Percentiles rank a stretch among this genome's conserved stretches.
phyloP scores from a whole-genome alignment of 2,329 filamentous ascomycete genomes.

The Botrytis deweyae region DNA sequence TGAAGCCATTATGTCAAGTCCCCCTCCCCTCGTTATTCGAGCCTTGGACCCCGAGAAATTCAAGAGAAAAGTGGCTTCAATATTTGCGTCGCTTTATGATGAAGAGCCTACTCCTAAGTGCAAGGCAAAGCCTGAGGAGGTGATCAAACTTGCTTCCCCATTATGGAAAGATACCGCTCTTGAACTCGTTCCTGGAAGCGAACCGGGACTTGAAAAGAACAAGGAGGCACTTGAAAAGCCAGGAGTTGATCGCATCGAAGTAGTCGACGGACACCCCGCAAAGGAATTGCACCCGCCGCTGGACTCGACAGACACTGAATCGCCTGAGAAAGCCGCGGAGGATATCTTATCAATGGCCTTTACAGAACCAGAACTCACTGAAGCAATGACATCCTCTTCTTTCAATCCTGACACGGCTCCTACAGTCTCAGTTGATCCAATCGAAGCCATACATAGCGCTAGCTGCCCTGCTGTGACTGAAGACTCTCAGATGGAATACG shows the following conservation, averaged over 20 bases:
- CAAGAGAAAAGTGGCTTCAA: not conserved
- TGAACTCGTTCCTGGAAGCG: not conserved
- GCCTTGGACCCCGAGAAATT: not conserved
- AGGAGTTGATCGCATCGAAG: no score
- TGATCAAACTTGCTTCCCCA: not conserved
- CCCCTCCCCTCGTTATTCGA: not conserved
- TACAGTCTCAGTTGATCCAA: not conserved
- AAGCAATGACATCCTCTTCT: not conserved
- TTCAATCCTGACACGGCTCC: not conserved
- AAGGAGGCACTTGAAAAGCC: not conserved
- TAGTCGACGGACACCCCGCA: no score
- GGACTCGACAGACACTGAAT: not conserved
- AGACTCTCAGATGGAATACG: not conserved
- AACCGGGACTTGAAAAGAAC: not conserved
- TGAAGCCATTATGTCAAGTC: not conserved
- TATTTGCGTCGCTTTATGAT: not conserved
- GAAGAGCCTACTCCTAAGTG: not conserved
- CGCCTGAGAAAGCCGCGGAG: not conserved
- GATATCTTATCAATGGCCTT: not conserved
- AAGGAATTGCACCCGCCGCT: not conserved
- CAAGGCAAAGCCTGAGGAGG: not conserved
- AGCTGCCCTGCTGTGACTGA: not conserved
- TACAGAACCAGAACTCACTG: not conserved
- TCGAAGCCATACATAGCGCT: not conserved
- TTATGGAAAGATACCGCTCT: not conserved